Evolutionary conservation across 352 stramenopile species (phyloP), one percentile per base, ranked within the genome.

Genomic region (Globisporangium apiculatum): DNA sequence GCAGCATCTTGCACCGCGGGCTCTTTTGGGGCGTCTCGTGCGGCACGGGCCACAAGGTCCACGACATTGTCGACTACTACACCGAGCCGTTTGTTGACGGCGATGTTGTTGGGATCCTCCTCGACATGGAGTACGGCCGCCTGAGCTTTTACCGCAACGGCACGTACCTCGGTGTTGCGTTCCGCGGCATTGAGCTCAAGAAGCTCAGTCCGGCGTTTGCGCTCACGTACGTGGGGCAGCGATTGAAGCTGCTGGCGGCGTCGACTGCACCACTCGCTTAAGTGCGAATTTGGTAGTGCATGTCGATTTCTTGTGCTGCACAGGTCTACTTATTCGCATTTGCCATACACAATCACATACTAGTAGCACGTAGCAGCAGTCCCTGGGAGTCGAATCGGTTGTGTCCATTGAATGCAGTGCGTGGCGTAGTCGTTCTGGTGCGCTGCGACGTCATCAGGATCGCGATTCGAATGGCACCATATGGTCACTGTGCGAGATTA

Each of bases 71-170:
- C 51, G 83, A 91, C 55, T 79, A 81, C 65, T 94, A 87, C 58
- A 71, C 73, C 3, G 71, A 85, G 24, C 76, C 76, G n/a, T 89
- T 85, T 57, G 73, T 75, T 46, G 73, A 91, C 18, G 83, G 81
- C 61, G 83, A 94, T 58, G 66, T 90, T 0, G 72, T 94, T 1
- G 83, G 83, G 9, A 73, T 86, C 46, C 61, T 91, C 51, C 63
- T 91, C 7, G 83, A 94, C 54, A 90, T 87, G 76, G 76, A 90
- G 62, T 77, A 81, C 35, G 74, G 81, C 3, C 68, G 74, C 24
- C 57, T 94, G 47, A 89, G 69, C 47, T 94, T 94, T 53, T 94
- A 89, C 66, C 71, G 85, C 49, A 94, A 94, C 48, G 79, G 82
- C 36, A 70, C 62, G 53, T 82, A 76, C 59, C 76, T 94, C n/a